Evolutionary conservation across 768 basidiomycete species (phyloP), one percentile per base, ranked within the genome.

Genomic region (Trametes sanguinea): DNA sequence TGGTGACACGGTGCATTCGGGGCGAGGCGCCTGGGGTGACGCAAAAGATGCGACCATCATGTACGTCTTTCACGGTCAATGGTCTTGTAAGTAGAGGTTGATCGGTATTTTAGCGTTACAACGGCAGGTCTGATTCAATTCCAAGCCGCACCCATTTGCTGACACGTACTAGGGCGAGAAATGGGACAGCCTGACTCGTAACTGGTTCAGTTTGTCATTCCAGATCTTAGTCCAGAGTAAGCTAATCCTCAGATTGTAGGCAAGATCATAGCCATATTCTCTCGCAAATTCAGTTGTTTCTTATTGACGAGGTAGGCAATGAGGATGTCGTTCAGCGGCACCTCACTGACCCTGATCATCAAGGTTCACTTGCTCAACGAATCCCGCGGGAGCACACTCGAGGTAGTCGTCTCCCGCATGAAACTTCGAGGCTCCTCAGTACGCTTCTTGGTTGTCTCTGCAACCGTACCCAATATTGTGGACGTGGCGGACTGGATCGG

Each of bases 351-450:
- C 16, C 58, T 37, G 14, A 14, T 30, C 62, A 22, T 22, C 22
- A 22, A 98, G 90, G 92, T 98, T 2, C 96, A 99, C 70, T 87
- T 96, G 58, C 81, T 99, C 17, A 91, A 93, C 54, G 97, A 98
- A 75, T 79, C 81, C 27, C 85, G 97, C 37, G 97, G 97, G 17
- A 91, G 94, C 57, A 94, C 91, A 1, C 80, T 99, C 2, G 97
- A 99, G 76, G 96, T 96, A 16, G 85, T 98, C n/a, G 81, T 95
- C 47, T 91, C 92, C 3, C 86, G 97, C 29, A 96, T 98, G 93
- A 95, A 91, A 74, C 76, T 84, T 3, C 82, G 87, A 9, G 89
- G 87, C 8, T 79, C 81, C 3, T 72, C 75, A 2, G 85, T 93
- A 29, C 87, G 97, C 6, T 95, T 98, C 72, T 75, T 97, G 33